phyloP scores from a whole-genome alignment of 495 filamentous ascomycete species.

The Chlorociboria aeruginascens region DNA sequence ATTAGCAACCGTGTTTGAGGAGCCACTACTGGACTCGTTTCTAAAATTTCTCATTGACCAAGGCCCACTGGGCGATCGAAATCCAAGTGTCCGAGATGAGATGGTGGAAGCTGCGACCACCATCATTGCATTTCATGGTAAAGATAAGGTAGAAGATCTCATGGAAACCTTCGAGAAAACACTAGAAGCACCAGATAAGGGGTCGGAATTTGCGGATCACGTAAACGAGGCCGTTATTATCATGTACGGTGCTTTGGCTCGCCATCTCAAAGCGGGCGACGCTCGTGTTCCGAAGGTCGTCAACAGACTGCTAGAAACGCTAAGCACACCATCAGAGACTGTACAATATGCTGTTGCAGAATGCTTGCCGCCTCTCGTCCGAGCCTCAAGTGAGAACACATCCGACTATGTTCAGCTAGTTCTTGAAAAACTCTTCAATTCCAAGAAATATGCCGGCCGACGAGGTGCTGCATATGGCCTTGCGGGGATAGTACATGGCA shows the following conservation, averaged over 20 bases:
- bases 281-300: constrained; percentile 74
- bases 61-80: constrained; percentile 73
- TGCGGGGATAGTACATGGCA: constrained; percentile 77
- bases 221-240: constrained; percentile 97
- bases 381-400: constrained; percentile 61
- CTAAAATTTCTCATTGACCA: constrained; percentile 73
- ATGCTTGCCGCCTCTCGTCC: constrained; percentile 81
- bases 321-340: constrained; percentile 91
- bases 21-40: constrained; percentile 59
- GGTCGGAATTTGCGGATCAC: constrained; percentile 63
- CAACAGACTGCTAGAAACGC: constrained; percentile 66
- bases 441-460: constrained; percentile 80
- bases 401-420: constrained; percentile 70
- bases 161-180: constrained; percentile 85
- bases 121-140: constrained; percentile 68
- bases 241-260: constrained; percentile 84
- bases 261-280: constrained; percentile 76
- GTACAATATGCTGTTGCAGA: constrained; percentile 94
- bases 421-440: constrained; percentile 64
- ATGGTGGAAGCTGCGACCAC: constrained; percentile 89
- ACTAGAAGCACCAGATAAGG: constrained; percentile 69
- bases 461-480: constrained; percentile 92
- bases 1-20: constrained; percentile 55
- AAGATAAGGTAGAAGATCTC: constrained; percentile 69
- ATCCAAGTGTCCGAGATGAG: constrained; percentile 61